Evolutionary conservation across 192 early-diverging fungal genomes (phyloP), one percentile per base, ranked within the genome.

Genomic region (Chytriomyces confervae): DNA sequence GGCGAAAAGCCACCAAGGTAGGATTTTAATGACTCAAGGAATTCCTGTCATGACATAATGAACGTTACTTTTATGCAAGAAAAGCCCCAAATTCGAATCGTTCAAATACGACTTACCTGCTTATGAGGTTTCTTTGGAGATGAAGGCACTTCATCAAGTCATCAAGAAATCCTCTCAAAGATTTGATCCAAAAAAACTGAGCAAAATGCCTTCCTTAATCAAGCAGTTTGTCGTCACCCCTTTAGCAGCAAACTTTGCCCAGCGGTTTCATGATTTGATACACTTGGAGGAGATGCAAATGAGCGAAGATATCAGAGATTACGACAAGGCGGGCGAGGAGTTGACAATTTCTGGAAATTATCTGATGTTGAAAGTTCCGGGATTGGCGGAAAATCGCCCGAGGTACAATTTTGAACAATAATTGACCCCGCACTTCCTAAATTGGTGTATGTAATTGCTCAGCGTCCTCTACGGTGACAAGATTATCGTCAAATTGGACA

Each of bases 401-500:
- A 73, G 66, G 70, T 61, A 64, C 49, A 61, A 18, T 24, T 61
- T 72, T n/a, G 18, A 61, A 10, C 13, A 20, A 29, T 23, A 61
- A 27, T 18, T 65, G 47, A 61, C 62, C 16, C 9, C 68, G 20
- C 43, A 20, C 16, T 57, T 57, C 8, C 13, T 18, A 24, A 57
- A 13, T 27, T 27, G 24, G 24, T 27, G 24, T 27, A 27, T 27
- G 24, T 0, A 27, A 27, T 27, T 27, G 24, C 24, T 27, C 24
- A 64, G 66, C 24, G 67, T 77, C 16, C 46, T 77, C 27, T 77
- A 77, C 67, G 53, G 53, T 23, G 76, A 77, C 61, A 70, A 60
- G 48, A 61, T 77, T 23, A 50, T 65, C 43, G 67, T 77, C 8
- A 57, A 57, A 45, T 57, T 62, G 45, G 66, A 7, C 6, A 67